Evolutionary conservation across 2,329 filamentous ascomycete species (phyloP), one percentile per base, ranked within the genome.

Genomic region (Calonectria pseudoturangicola): DNA sequence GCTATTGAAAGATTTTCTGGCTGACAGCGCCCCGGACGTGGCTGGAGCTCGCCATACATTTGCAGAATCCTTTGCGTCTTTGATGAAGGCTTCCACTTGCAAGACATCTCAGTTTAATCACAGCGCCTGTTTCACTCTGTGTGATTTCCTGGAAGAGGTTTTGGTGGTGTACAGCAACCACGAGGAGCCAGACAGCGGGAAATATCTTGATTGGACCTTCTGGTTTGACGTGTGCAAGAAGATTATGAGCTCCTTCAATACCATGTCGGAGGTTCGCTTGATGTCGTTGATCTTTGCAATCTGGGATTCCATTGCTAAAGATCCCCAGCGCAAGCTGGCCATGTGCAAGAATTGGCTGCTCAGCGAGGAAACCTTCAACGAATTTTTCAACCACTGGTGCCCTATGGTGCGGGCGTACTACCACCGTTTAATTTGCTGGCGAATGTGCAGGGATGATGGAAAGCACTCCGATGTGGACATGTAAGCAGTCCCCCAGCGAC

Each of bases 371-470:
- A 90, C 93, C 2, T 98, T 98, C 82, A 92, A 94, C 80, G 91
- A 91, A 73, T 92, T 95, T 73, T 98, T 98, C 85, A 96, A 94
- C 80, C 95, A 98, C 80, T 98, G 96, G 95, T 98, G 95, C 80
- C 95, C 96, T 0, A 98, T 98, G 96, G 95, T 98, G 27, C 91
- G 96, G 73, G 93, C 95, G 16, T 98, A 98, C 83, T 98, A 93
- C 82, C 97, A 98, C 90, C 94, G 96, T 58, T 86, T 98, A 63
- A 84, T 98, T 27, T 98, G 95, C 84, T 98, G 96, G 96, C 91
- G 95, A 72, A 87, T 98, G 60, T 96, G 94, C 75, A 90, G 96
- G 74, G 94, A 93, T 79, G 90, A 92, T 66, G 94, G 93, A 18
- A 90, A 89, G 58, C 87, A 91, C 27, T 90, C 91, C 54, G 89